These are phyloP conservation scores for Fusarium sp. DNA, from an alignment of 2,329 filamentous ascomycete species.

Conservation along the genomic window DNA sequence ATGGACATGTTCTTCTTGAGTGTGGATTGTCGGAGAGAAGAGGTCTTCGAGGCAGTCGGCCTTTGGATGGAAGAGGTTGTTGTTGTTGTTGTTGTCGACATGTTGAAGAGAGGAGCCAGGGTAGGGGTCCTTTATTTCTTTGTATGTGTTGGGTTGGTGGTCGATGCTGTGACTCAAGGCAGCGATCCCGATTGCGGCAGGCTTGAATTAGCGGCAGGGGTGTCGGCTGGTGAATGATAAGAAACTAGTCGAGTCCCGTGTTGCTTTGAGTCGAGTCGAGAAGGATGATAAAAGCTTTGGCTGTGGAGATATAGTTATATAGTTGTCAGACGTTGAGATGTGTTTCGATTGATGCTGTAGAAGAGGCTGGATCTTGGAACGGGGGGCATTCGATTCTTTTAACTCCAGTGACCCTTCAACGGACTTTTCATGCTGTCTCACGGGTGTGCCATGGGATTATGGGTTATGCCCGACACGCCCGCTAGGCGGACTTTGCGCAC, in stretches of 20 bases:
- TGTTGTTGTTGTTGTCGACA: conserved; percentile 45
- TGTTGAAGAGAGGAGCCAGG: conserved; percentile 37
- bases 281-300: conserved; percentile 14
- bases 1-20: conserved; percentile 91
- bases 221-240: conserved; percentile 42
- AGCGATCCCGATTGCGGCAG: conserved; percentile 45
- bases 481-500: conserved; percentile 48
- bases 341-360: conserved; percentile 16
- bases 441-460: conserved; percentile 38
- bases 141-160: conserved; percentile 38
- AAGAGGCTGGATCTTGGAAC: conserved; percentile 10
- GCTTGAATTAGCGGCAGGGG: conserved; percentile 44
- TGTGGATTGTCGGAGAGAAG: conserved; percentile 47
- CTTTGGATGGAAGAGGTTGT: conserved; percentile 34
- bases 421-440: conserved; percentile 39
- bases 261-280: conserved; percentile 10
- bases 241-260: conserved; percentile 33
- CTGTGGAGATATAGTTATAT: neutral
- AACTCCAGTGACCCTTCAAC: conserved; percentile 41
- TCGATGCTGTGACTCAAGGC: conserved; percentile 43
- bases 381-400: conserved; percentile 43
- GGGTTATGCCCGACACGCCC: conserved; percentile 43
- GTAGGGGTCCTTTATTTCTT: conserved; percentile 35
- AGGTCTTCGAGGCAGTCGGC: conserved; percentile 41
- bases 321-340: too few relatives aligned